Evolutionary conservation across 2,329 filamentous ascomycete species (phyloP), one percentile per base, ranked within the genome.

Genomic region (Alternaria postmessia): DNA sequence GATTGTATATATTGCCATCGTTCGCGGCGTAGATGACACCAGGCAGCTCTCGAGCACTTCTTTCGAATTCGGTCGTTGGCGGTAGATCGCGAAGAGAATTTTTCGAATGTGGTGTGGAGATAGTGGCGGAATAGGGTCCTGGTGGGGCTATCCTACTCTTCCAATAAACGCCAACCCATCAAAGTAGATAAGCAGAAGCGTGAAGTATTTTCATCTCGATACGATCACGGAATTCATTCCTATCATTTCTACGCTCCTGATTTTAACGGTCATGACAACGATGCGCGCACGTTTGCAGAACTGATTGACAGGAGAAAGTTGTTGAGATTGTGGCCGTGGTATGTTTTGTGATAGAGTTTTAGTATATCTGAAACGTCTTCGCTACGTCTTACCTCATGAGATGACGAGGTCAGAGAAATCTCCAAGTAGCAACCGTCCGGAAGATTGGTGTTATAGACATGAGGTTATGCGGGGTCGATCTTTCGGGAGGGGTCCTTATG

Each of bases 81-180:
- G n/a, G 7, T 0, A 16, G 7, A 6, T 4, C 4, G 18, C 1
- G 4, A 22, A 18, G 20, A 48, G 18, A 48, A 48, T 11, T 48
- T 36, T 36, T 5, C 8, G 12, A 24, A 12, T n/a, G 46, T 34
- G 30, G 28, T 12, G 46, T 48, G 28, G 46, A 34, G 12, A 48
- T 12, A 22, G 46, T 24, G 30, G 46, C 30, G 46, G 12, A 16
- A 36, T 32, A 36, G 30, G 16, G n/a, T n/a, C 24, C 14, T 12
- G 5, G 46, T 49, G 46, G 46, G 32, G 46, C 46, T 49, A 24
- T 36, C 30, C 20, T 24, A 26, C 46, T 49, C 46, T 49, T 49
- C 46, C 20, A 24, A 3, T 14, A 24, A 36, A 34, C 9, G 14
- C 20, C 20, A 8, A 14, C 39, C 24, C 24, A 26, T 26, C 24